Evolutionary conservation across 495 filamentous ascomycete genomes (phyloP), one percentile per base, ranked within the genome.

Genomic region (Trichocladium antarcticum): DNA sequence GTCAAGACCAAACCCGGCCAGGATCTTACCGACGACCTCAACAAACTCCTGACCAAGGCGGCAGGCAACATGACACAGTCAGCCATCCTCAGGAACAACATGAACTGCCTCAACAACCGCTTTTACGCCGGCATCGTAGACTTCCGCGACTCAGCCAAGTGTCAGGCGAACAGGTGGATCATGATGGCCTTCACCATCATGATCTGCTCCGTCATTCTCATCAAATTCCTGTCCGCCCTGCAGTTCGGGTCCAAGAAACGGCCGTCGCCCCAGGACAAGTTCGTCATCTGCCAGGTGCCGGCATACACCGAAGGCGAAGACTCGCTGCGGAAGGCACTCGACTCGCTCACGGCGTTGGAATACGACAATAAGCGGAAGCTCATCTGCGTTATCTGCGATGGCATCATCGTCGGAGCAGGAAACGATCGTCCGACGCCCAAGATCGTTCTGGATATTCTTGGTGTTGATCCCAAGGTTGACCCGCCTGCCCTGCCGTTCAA

Each of bases 291-390:
- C 71, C 84, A 95, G 65, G 87, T 98, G 45, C 92, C 92, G 16
- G 92, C 92, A 11, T 98, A 98, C 62, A 98, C 92, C 0, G 92
- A 98, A 71, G 92, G 89, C 50, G 92, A 98, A 70, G 89, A 98
- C 63, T 83, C 87, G 16, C 69, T 98, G 17, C 76, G 92, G 40
- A 89, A 94, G 59, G 89, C 87, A 28, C 75, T 98, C 6, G 92
- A 98, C 62, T 97, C 92, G 3, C 74, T 96, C 50, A 95, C 92
- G 15, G 87, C 88, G 15, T 74, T 98, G 31, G 81, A 92, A 48
- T 98, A 98, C 56, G 92, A 98, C 66, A 95, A 98, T 68, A 98
- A 98, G 72, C 73, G 89, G 45, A 95, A 95, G 67, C 75, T 95
- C 42, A 89, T 95, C 61, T 89, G 81, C 62, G 87, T 95, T 39